A percentile compares a stretch with the other conserved stretches of the same genome.
These are phyloP conservation scores for Aphanomyces cochlioides DNA, from an alignment of 352 stramenopile genomes.

Conservation along the genomic window DNA sequence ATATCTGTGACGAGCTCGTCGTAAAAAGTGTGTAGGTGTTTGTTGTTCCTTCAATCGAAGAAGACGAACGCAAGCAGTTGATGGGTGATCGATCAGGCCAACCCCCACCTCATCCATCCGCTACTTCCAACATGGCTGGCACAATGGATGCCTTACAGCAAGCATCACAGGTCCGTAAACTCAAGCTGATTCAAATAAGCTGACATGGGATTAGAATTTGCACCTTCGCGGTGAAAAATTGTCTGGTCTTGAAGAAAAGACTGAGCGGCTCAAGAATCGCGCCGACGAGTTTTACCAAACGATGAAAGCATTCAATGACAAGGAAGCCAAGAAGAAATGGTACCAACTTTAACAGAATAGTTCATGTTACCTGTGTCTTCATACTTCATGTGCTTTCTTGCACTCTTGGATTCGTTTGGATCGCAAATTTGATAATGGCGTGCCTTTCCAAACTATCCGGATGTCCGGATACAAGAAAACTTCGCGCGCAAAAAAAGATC, in stretches of 20 bases:
- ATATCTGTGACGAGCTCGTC: neutral
- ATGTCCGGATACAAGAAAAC: neutral
- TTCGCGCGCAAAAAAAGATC: neutral
- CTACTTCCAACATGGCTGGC: constrained; percentile 32
- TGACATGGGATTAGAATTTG: constrained; percentile 46
- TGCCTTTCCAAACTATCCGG: neutral
- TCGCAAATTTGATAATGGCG: too few relatives aligned
- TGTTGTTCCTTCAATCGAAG: constrained; percentile 53
- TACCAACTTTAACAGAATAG: neutral
- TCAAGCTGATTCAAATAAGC: constrained; percentile 22
- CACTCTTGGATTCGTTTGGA: too few relatives aligned
- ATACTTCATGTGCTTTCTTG: too few relatives aligned
- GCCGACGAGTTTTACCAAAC: constrained; percentile 80
- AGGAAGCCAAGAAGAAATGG: constrained; percentile 73
- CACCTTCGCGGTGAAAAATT: constrained; percentile 74
- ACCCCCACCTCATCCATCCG: constrained; percentile 30
- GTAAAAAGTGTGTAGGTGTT: constrained; percentile 41
- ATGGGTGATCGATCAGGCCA: constrained; percentile 47
- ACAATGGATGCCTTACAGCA: constrained; percentile 67
- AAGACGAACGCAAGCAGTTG: constrained; percentile 51
- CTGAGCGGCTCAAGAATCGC: constrained; percentile 77
- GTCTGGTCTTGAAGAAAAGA: constrained; percentile 68
- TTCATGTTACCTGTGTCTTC: neutral
- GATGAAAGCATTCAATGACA: constrained; percentile 83
- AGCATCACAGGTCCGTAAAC: constrained; percentile 52